Base-by-base conservation (phyloP, 306 rosid species). In the Quercus dentata region DNA sequence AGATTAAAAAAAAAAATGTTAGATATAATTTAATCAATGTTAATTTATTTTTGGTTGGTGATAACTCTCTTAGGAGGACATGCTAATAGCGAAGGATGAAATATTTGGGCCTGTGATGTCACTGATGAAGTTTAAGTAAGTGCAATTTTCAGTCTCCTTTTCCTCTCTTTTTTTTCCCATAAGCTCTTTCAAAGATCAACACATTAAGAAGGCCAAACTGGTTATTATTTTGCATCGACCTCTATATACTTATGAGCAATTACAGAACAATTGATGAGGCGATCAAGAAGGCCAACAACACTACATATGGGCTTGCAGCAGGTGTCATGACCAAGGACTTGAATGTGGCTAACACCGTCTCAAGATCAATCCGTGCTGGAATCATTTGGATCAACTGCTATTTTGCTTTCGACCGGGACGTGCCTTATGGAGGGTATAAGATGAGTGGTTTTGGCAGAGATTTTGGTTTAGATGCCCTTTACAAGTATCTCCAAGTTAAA, bases 391-490 rank as follows among this genome's bases (percentile, higher is more conserved):
- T 95, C 20, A 91, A 92, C 20, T 92, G 99, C 74, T 95, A 92
- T 78, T 76, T 90, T 14, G 97, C 81, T 4, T 83, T 90, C 7
- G 99, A 89, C 5, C 4, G 17, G 1, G 94, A 92, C 25, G 85
- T 90, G 79, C 96, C 99, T 35, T 89, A 30, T 21, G 99, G 99
- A 57, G 99, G 99, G 2, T 92, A 84, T 31, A 92, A 92, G 73
- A 82, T 79, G 91, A 92, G 98, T 74, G 98, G 99, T 1, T 92
- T 92, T 64, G 99, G 99, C 12, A 91, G 83, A 79, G 99, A 92
- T 11, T 76, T 5, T 25, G 99, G 99, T 28, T 65, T 89, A 76
- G 91, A 87, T 0, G 90, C 87, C 9, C 82, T 92, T 0, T 78
- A 89, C 56, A 84, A 92, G 78, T 95, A 95, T 71, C 86, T 95